phyloP scores from a whole-genome alignment of 139 green algal species.

The Chlorella sp. region DNA sequence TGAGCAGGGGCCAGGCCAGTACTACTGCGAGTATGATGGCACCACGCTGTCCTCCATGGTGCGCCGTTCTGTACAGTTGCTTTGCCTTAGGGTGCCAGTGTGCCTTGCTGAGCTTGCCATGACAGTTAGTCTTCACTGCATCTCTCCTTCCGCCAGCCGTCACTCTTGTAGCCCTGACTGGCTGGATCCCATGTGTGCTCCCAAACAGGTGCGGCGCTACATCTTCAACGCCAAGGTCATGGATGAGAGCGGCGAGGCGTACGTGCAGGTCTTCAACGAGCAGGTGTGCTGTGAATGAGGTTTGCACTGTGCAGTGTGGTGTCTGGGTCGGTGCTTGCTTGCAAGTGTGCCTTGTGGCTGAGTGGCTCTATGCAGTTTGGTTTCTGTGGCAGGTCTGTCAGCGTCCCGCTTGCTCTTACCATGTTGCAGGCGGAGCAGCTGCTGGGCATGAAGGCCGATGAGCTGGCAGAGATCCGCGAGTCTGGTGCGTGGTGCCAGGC shows the following conservation, averaged over 20 bases:
- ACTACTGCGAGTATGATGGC: conserved; percentile 72
- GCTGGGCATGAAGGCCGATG: conserved; percentile 63
- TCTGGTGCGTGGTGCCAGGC: conserved; percentile 10
- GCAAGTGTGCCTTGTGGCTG: background rate
- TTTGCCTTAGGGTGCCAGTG: too few species aligned
- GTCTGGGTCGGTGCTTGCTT: background rate
- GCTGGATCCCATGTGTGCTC: conserved; percentile 29
- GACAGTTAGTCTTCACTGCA: too few species aligned
- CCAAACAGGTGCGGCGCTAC: conserved; percentile 62
- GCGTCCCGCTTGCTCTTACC: too few species aligned
- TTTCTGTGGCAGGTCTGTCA: too few species aligned
- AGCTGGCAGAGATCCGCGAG: conserved; percentile 55
- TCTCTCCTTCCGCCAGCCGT: too few species aligned
- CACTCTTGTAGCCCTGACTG: background rate
- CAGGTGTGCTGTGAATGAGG: conserved; percentile 41
- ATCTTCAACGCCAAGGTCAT: conserved; percentile 60
- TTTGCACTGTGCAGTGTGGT: background rate
- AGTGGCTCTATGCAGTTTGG: background rate
- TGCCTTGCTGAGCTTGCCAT: too few species aligned
- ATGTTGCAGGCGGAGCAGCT: conserved; percentile 7
- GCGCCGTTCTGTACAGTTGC: too few species aligned
- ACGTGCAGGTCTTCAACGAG: conserved; percentile 74
- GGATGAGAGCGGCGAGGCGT: conserved; percentile 56
- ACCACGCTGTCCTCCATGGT: conserved; percentile 44
- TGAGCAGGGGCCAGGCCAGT: conserved; percentile 60